Conservation (phyloP, 805 yeast genomes). For the Dipodascopsis uninucleata region DNA sequence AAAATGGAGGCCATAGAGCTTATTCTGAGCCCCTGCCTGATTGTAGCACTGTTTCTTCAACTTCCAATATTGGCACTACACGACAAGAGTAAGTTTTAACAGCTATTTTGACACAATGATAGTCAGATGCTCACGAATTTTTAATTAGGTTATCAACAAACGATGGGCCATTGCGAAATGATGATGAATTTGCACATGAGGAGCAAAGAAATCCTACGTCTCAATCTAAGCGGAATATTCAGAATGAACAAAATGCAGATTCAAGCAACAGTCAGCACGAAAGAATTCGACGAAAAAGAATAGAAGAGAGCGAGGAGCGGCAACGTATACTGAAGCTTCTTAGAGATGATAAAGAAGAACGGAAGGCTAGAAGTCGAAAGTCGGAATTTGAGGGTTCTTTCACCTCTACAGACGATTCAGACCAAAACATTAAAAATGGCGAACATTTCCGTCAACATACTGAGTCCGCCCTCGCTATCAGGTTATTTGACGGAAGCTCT, state of each 20-base stretch:
- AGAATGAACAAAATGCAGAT: conserved; percentile 3
- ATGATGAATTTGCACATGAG: no score
- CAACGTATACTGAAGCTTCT: conserved; percentile 53
- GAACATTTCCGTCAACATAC: conserved; percentile 22
- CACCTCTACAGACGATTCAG: conserved; percentile 7
- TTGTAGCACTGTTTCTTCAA: no score
- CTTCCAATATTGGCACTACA: no score
- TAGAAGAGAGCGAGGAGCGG: conserved; percentile 47
- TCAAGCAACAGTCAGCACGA: conserved; percentile 38
- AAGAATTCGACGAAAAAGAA: conserved; percentile 39
- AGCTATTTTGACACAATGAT: no score
- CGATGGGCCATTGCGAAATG: no score
- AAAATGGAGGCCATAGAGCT: no score
- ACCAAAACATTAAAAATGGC: no score
- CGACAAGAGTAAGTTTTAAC: no score
- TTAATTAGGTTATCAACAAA: no score
- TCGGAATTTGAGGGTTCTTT: conserved; percentile 1
- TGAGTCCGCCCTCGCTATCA: conserved; percentile 51
- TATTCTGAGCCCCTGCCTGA: no score
- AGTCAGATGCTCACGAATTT: no score
- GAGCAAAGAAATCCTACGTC: no score
- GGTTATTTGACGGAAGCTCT: conserved; percentile 64
- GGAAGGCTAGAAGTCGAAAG: conserved; percentile 33
- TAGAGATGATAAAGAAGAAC: conserved; percentile 51
- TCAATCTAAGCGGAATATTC: conserved; percentile 8